Percentiles rank a stretch among this genome's conserved stretches.
These are phyloP conservation scores for Cudoniella acicularis DNA, from an alignment of 495 filamentous ascomycete genomes.

Conservation along the genomic window DNA sequence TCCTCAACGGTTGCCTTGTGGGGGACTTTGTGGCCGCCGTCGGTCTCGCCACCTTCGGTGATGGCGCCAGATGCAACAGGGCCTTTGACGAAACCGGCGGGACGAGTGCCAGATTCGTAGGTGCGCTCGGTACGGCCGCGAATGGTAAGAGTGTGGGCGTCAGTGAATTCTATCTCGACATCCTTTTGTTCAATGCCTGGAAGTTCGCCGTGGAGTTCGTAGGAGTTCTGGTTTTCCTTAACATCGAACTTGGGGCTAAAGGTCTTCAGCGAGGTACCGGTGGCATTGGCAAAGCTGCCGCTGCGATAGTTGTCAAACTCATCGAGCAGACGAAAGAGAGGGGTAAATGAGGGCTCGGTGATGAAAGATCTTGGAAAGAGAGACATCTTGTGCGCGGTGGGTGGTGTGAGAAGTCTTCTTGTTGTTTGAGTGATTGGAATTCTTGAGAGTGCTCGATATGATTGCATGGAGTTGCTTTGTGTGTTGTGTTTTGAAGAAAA, in stretches of 20 bases:
- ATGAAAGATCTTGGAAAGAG: slow-evolving; percentile 55
- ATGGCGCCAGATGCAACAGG: slow-evolving; percentile 28
- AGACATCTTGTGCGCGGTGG: slow-evolving; percentile 52
- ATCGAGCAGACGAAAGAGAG: slow-evolving; percentile 73
- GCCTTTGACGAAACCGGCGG: slow-evolving; percentile 33
- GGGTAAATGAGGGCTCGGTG: slow-evolving; percentile 49
- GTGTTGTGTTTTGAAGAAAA: slow-evolving; percentile 19
- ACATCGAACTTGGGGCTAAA: slow-evolving; percentile 82
- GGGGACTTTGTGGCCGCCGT: slow-evolving; percentile 43
- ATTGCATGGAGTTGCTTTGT: slow-evolving; percentile 25
- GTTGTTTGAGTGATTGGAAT: slow-evolving; percentile 11
- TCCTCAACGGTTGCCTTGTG: slow-evolving; percentile 66
- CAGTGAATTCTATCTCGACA: slow-evolving; percentile 80
- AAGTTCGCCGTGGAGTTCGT: slow-evolving; percentile 84
- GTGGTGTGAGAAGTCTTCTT: slow-evolving; percentile 9
- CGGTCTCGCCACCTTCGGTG: slow-evolving; percentile 32
- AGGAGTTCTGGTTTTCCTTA: slow-evolving; percentile 60
- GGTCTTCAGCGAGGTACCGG: slow-evolving; percentile 27
- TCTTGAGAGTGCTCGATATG: slow-evolving; percentile 20
- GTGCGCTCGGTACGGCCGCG: slow-evolving; percentile 62
- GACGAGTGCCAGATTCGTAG: slow-evolving; percentile 41
- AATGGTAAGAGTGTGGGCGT: slow-evolving; percentile 71
- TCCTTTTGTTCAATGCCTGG: slow-evolving; percentile 78
- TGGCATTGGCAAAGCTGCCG: slow-evolving; percentile 23
- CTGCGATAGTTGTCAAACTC: slow-evolving; percentile 61